Evolutionary conservation across 2,329 filamentous ascomycete species (phyloP), one percentile per base, ranked within the genome.

Genomic region (Pseudonectria foliicola): DNA sequence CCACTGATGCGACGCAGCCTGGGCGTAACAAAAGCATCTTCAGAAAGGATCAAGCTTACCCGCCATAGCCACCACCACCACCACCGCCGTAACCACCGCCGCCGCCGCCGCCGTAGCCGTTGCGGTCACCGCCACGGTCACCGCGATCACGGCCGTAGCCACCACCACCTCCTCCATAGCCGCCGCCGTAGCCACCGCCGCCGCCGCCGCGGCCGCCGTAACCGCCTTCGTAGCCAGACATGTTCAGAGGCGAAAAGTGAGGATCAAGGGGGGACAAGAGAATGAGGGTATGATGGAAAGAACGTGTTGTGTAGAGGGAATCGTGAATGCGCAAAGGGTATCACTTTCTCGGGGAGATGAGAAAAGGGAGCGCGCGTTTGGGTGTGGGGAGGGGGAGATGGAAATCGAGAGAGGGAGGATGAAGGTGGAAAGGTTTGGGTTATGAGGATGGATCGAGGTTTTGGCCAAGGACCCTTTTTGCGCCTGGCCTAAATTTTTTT

Each of bases 101-200:
- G 44, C 58, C 64, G 29, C 53, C 58, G 34, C 60, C 60, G 39
- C 61, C 64, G 27, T 53, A 57, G 37, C 60, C 60, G 44, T 61
- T 62, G 45, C 59, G 56, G 39, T 62, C 61, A 61, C 71, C 69
- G 55, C 65, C 66, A 38, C 70, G 70, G 52, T 61, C 60, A 35
- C 54, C 49, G 36, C 60, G 53, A 56, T 68, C 57, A 62, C 68
- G 62, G 48, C 61, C 55, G 43, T 62, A 64, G 48, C 63, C 56
- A 44, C 58, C 54, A 35, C 57, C 50, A 21, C 45, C 46, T 34
- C 45, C 54, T 39, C 53, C 52, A 27, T 50, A 48, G 27, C 57
- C 52, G 33, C 53, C 47, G 38, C 56, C 44, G 37, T 53, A 46
- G 40, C 51, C 48, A 38, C 45, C 45, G 37, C 53, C 50, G 32